These are phyloP conservation scores for Vigna nakashimae DNA, from an alignment of 306 rosid genomes.

Conservation along the genomic window DNA sequence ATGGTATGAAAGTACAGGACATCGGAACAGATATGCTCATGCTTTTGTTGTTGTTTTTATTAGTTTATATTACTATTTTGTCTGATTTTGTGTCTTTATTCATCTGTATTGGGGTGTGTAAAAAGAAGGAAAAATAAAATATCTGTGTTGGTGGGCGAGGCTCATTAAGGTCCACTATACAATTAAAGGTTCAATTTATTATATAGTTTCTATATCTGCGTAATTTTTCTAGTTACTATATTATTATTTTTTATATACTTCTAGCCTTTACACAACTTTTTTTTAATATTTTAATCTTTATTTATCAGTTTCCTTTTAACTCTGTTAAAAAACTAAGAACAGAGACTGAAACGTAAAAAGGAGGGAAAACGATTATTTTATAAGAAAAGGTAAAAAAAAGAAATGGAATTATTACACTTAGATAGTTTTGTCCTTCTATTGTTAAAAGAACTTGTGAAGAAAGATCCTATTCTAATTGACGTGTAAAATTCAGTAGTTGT, in stretches of 20 bases:
- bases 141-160: background rate
- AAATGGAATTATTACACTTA: background rate
- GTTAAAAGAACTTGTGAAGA: background rate
- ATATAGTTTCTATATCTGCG: too few relatives aligned
- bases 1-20: background rate
- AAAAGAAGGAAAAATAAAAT: too few relatives aligned
- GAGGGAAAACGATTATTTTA: too few relatives aligned
- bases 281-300: too few relatives aligned
- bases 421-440: background rate
- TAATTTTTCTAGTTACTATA: too few relatives aligned
- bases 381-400: too few relatives aligned
- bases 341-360: too few relatives aligned
- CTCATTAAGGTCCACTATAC: background rate
- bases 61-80: background rate
- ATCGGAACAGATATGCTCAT: slow-evolving; percentile 20
- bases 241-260: too few relatives aligned
- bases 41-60: background rate
- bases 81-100: background rate
- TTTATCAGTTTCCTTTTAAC: too few relatives aligned
- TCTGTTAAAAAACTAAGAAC: too few relatives aligned
- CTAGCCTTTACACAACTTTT: too few relatives aligned
- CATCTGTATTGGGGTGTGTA: background rate
- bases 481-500: too few relatives aligned
- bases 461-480: background rate
- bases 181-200: background rate